These are phyloP conservation scores for Pestalotiopsis sp. DNA, from an alignment of 2,329 filamentous ascomycete genomes.

Conservation along the genomic window DNA sequence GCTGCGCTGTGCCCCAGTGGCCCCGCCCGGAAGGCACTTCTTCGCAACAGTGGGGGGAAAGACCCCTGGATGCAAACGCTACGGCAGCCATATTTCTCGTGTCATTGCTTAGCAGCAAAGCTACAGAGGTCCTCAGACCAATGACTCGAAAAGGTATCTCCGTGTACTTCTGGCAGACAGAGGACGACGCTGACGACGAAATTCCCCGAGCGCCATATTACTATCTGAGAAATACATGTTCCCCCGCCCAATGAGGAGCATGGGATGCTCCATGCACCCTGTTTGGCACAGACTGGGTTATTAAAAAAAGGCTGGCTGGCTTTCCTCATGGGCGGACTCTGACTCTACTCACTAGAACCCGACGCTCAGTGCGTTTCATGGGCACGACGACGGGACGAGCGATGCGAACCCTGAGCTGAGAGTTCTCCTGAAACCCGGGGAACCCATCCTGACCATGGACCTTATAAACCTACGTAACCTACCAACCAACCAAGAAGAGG, in stretches of 20 bases:
- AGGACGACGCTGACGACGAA: not conserved
- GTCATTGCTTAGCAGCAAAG: not conserved
- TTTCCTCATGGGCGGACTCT: not conserved
- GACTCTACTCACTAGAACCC: not conserved
- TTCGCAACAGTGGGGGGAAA: not conserved
- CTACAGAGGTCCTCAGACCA: not conserved
- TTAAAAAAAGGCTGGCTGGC: not conserved
- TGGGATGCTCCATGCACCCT: not conserved
- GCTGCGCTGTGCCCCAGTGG: not conserved
- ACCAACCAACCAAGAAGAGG: not conserved
- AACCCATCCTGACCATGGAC: not conserved
- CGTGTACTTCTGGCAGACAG: not conserved
- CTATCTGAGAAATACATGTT: not conserved
- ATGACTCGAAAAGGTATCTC: constrained; percentile 1
- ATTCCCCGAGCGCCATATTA: not conserved
- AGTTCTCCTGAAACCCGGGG: not conserved
- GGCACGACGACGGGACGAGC: not conserved
- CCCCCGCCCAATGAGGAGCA: not conserved
- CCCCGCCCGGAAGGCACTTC: not conserved
- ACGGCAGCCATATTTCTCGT: not conserved
- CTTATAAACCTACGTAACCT: not conserved
- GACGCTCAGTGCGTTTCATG: not conserved
- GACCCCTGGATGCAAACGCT: not conserved
- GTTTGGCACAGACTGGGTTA: not conserved
- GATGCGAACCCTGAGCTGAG: not conserved